phyloP scores from a whole-genome alignment of 176 grass and related monocot species.

The Zizania latifolia region DNA sequence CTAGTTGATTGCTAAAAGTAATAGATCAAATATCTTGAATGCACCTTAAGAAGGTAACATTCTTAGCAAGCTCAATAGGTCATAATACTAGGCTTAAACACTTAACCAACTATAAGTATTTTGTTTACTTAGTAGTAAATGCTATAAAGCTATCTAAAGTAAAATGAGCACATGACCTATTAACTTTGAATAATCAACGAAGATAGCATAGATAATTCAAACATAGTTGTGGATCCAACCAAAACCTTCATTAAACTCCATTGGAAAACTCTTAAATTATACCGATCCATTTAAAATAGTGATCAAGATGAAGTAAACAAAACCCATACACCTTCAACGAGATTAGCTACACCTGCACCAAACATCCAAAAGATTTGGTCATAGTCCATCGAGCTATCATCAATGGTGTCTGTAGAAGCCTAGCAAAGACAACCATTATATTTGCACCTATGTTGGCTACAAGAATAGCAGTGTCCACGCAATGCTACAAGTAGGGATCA shows the following conservation, averaged over 20 bases:
- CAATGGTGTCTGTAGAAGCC: conserved; percentile 89
- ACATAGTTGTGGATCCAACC: neutral
- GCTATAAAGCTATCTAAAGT: neutral
- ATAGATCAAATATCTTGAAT: neutral
- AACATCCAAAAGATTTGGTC: conserved; percentile 72
- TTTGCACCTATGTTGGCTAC: conserved; percentile 76
- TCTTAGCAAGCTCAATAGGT: neutral
- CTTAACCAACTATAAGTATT: neutral
- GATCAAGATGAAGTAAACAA: neutral
- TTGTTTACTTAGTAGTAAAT: neutral
- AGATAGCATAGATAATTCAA: conserved; percentile 23
- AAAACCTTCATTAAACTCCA: conserved; percentile 1
- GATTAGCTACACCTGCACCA: conserved; percentile 70
- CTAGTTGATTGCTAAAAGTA: conserved; percentile 1
- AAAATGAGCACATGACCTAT: conserved; percentile 26
- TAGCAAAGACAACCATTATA: conserved; percentile 54
- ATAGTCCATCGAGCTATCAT: conserved; percentile 84
- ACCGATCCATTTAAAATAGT: conserved; percentile 18
- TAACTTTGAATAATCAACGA: conserved; percentile 6
- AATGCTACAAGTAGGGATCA: conserved; percentile 90
- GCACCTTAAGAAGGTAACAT: neutral
- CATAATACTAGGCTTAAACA: neutral
- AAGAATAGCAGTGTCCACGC: conserved; percentile 77
- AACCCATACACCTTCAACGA: conserved; percentile 86
- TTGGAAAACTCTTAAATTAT: neutral